These are phyloP conservation scores for Peronospora belbahrii DNA, from an alignment of 352 stramenopile genomes.

Conservation along the genomic window DNA sequence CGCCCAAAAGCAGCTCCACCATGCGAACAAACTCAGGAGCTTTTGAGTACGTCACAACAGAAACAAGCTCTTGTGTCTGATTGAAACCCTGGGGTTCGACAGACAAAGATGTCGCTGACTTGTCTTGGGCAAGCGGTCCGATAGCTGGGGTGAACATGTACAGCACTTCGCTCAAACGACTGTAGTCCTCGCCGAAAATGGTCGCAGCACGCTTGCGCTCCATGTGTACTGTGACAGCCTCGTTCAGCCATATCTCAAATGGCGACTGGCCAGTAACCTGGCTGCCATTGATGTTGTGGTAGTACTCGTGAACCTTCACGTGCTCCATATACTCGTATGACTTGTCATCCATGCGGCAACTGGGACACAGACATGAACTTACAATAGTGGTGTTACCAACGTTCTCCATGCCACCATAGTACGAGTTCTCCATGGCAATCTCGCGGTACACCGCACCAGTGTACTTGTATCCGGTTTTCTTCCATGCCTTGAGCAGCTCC, in stretches of 20 bases:
- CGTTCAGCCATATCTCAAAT: constrained; percentile 80
- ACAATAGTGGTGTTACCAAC: constrained; percentile 79
- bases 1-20: constrained; percentile 57
- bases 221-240: constrained; percentile 77
- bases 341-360: constrained; percentile 65
- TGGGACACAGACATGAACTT: constrained; percentile 61
- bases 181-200: constrained; percentile 70
- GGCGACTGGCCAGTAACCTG: constrained; percentile 74
- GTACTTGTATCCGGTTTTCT: constrained; percentile 82
- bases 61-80: constrained; percentile 74
- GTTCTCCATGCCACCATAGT: constrained; percentile 80
- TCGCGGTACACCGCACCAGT: constrained; percentile 71
- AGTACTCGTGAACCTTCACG: constrained; percentile 80
- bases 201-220: constrained; percentile 53
- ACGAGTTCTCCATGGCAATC: constrained; percentile 80
- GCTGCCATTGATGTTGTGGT: constrained; percentile 79
- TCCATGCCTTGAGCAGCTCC: constrained; percentile 54
- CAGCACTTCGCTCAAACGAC: constrained; percentile 58
- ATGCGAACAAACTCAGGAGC: constrained; percentile 74
- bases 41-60: constrained; percentile 73
- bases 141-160: constrained; percentile 69
- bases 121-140: constrained; percentile 59
- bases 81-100: constrained; percentile 72
- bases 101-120: constrained; percentile 59
- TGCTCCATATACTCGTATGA: constrained; percentile 81